Base-by-base conservation (phyloP, 495 filamentous ascomycete species). In the Penicillium verhagenii region DNA sequence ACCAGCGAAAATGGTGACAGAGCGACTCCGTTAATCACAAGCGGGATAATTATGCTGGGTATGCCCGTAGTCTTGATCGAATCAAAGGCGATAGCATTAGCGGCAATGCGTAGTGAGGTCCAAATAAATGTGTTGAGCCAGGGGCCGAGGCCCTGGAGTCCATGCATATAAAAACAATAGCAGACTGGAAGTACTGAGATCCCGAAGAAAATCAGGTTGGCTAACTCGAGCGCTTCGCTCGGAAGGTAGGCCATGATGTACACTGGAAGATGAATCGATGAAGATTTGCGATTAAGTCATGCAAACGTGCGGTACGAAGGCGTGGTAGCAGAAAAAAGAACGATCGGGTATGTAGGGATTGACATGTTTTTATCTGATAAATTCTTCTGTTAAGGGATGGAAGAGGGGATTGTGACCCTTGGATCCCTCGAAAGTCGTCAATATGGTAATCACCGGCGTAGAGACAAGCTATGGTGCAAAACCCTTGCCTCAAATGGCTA, bases 121-220 rank as follows among this genome's bases (percentile, higher is more conserved):
- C 42, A 45, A 2, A 45, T 8, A 7, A 45, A 18, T 8, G 21
- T 14, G 6, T 45, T 45, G 18, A 45, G 23, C 42, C 42, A 45
- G 0, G 42, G 21, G 8, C 42, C 42, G 1, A 45, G 0, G 6
- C 42, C 42, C 21, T 45, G 11, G 23, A n/a, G 42, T 1, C 42
- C 23, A 45, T 45, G 42, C 23, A 45, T 45, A 25, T 45, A 45
- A 45, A 45, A 45, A n/a, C 42, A 45, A 8, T 45, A 45, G 8
- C 42, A 45, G 4, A 45, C 42, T 1, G 42, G 42, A n/a, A 45
- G 13, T 16, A 45, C 26, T 45, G 42, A 13, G 10, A 45, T 45
- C 20, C 42, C 42, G 13, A 45, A 45, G 42, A 45, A 45, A 9
- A 45, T 13, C 23, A 45, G 16, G 14, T 28, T 45, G 42, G 42